Evolutionary conservation across 2,329 filamentous ascomycete species (phyloP), one percentile per base, ranked within the genome.

Genomic region (Claviceps citrina): DNA sequence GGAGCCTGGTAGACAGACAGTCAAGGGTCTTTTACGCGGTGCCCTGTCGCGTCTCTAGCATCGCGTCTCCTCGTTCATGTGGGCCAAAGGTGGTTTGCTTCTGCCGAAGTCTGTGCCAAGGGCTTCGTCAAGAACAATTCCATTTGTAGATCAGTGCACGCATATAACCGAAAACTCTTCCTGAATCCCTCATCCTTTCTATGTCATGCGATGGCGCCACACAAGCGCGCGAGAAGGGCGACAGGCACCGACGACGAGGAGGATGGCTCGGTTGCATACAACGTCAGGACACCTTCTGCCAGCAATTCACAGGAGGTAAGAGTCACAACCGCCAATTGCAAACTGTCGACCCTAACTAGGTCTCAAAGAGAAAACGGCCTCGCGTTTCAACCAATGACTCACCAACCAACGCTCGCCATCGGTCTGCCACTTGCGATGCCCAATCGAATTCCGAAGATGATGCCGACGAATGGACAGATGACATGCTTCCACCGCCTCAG

Each of bases 161-260:
- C 22, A 24, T 24, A 8, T 24, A 24, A 24, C 5, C 8, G 22
- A 24, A 24, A 24, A 8, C 22, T 24, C 5, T 24, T 24, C 8
- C 22, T 5, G 22, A 24, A 8, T 24, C 22, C 22, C 22, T 24
- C 22, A 24, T n/a, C n/a, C n/a, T n/a, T n/a, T n/a, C n/a, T n/a
- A n/a, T n/a, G n/a, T n/a, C 5, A 24, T 24, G 19, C 19, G 20
- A 60, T 61, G 57, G 45, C 53, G 35, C 49, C 52, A 5, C 39
- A 50, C 19, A 73, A 73, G 53, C 65, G 69, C 46, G 56, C 60
- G 18, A 60, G 63, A 32, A 58, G 49, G 37, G 54, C 48, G 6
- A 51, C 28, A 18, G 36, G 32, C 27, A 22, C 13, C n/a, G 36
- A 41, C 16, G 34, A 32, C 10, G 22, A 33, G 3, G 32, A 39